Evolutionary conservation across 768 basidiomycete species (phyloP), one percentile per base, ranked within the genome.

Genomic region (Infundibulicybe gibba): DNA sequence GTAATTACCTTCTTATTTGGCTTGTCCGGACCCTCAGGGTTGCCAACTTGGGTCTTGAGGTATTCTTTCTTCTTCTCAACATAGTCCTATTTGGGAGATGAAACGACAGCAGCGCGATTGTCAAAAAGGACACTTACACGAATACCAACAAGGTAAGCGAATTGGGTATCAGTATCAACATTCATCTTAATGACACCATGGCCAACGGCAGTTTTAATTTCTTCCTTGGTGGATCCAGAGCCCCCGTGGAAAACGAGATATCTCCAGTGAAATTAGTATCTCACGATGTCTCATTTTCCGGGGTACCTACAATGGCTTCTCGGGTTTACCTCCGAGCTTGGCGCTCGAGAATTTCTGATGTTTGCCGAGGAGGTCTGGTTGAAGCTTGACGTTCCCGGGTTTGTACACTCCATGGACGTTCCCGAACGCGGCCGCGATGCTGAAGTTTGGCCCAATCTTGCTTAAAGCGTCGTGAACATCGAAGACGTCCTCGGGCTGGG

Each of bases 161-260:
- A 94, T 63, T 94, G 91, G 13, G 87, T 90, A 69, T 94, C 90
- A 49, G 94, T 97, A 67, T 95, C 93, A 49, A 97, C 92, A 74
- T 98, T 97, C 94, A 98, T 98, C 79, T 99, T 99, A 64, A 98
- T 85, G 35, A 97, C 95, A 60, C 95, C 95, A 65, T 94, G 79
- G 44, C 70, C 61, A 54, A 98, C 97, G 48, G 94, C 95, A 40
- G 85, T 91, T 58, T 74, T 76, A 72, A 98, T 99, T 71, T 99
- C 97, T 40, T 94, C 87, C 71, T 92, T 92, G 55, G 89, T 84
- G 30, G 97, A 98, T 39, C 97, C 97, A 44, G 97, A 98, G 54
- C 97, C 97, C 69, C 97, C 97, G 74, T 99, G 97, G 93, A 98
- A 99, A 68, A 98, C 97, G 51, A 98, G 90, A 83, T 87, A 97